phyloP scores from a whole-genome alignment of 2,329 filamentous ascomycete species.

The Aspergillus sp. region DNA sequence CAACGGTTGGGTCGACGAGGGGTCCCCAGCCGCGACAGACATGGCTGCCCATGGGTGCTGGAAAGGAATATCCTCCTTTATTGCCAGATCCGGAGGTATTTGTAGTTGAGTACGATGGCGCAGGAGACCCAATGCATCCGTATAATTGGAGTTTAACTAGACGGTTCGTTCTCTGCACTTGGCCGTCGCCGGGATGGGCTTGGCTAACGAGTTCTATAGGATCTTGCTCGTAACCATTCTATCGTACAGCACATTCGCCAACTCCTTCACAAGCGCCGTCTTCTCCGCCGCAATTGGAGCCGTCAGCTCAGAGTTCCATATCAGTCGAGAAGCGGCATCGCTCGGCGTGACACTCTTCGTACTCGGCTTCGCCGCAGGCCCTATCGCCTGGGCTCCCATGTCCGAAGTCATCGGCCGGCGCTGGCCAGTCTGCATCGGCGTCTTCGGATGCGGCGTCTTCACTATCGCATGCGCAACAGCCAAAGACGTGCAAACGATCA shows the following conservation, averaged over 20 bases:
- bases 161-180: constrained; percentile 31
- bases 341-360: constrained; percentile 52
- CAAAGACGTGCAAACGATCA: constrained; percentile 43
- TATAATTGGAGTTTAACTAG: constrained; percentile 52
- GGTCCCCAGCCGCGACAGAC: constrained; percentile 16
- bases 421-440: constrained; percentile 48
- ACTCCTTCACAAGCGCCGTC: constrained; percentile 59
- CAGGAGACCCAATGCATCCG: constrained; percentile 51
- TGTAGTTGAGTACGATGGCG: constrained; percentile 57
- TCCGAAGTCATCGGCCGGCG: constrained; percentile 62
- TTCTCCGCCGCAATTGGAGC: constrained; percentile 64
- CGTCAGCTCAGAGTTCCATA: constrained; percentile 52
- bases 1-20: constrained; percentile 22
- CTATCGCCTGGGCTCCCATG: constrained; percentile 62
- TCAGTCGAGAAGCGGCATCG: constrained; percentile 44
- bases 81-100: constrained; percentile 53
- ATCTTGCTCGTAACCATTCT: constrained; percentile 24
- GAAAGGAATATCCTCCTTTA: constrained; percentile 51
- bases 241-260: constrained; percentile 50
- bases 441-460: constrained; percentile 47
- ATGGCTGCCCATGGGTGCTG: constrained; percentile 32
- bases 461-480: constrained; percentile 46
- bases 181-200: too few species aligned
- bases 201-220: background rate
- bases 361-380: constrained; percentile 58